Conservation (phyloP, 805 yeast species). For the Pichia phayaonensis region DNA sequence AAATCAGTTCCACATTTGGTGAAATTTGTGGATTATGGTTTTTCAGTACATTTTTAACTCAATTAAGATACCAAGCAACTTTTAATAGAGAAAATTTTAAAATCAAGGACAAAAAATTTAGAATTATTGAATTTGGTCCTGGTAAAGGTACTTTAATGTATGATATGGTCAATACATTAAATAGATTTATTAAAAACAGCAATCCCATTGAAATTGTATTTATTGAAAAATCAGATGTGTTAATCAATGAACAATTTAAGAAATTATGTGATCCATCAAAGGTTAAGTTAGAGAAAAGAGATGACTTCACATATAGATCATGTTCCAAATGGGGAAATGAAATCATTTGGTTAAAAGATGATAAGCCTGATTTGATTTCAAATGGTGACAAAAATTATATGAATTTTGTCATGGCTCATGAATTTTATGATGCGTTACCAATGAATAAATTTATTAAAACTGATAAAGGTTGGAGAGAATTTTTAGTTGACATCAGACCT, state of each 20-base stretch:
- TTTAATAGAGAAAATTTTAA: constrained; percentile 15
- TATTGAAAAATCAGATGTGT: constrained; percentile 66
- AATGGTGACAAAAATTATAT: constrained; percentile 25
- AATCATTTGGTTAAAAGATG: constrained; percentile 49
- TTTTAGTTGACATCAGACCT: constrained; percentile 49
- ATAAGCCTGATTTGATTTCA: constrained; percentile 38
- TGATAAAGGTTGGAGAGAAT: constrained; percentile 71
- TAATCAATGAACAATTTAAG: constrained; percentile 49
- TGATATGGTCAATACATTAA: constrained; percentile 48
- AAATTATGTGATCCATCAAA: constrained; percentile 34
- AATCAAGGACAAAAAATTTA: constrained; percentile 28
- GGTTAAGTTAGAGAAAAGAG: constrained; percentile 15
- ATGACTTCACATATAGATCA: constrained; percentile 32
- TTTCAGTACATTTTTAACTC: constrained; percentile 48
- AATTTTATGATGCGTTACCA: constrained; percentile 82
- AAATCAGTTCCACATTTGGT: constrained; percentile 81
- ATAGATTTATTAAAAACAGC: constrained; percentile 29
- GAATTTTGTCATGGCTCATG: constrained; percentile 73
- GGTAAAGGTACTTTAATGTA: constrained; percentile 75
- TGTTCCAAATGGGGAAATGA: constrained; percentile 43
- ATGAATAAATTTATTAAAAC: constrained; percentile 60
- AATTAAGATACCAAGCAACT: constrained; percentile 37
- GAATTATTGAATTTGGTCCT: constrained; percentile 75
- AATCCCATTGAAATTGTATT: constrained; percentile 41
- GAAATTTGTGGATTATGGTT: constrained; percentile 77